Percentiles rank a stretch among this genome's conserved stretches.
Conservation (phyloP, 257 asterid genomes). For the Petunia axillaris region DNA sequence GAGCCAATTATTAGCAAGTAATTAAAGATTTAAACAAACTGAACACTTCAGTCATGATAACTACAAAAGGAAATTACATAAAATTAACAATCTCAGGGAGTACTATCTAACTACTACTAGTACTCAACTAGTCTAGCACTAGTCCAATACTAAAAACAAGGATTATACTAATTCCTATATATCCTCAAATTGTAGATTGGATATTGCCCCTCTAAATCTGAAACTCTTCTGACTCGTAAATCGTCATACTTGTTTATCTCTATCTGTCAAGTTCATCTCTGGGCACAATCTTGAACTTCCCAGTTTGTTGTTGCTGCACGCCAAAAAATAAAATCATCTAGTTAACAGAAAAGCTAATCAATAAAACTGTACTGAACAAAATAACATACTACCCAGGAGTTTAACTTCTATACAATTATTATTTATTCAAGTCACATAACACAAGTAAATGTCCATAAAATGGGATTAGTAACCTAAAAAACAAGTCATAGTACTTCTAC, state of each 20-base stretch:
- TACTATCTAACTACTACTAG: background rate
- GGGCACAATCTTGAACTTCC: conserved; percentile 92
- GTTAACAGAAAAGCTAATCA: background rate
- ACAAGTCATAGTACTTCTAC: background rate
- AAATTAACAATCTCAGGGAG: background rate
- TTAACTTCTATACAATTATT: background rate
- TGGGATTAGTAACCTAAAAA: too few species aligned
- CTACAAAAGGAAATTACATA: background rate
- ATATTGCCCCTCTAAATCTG: background rate
- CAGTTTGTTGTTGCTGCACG: conserved; percentile 79
- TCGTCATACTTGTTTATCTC: background rate
- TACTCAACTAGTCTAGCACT: background rate
- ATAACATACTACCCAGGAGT: background rate
- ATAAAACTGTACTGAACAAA: background rate
- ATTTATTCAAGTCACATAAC: too few species aligned
- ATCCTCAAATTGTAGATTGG: background rate
- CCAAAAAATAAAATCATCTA: background rate
- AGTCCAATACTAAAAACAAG: background rate
- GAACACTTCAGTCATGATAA: background rate
- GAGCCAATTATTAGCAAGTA: background rate
- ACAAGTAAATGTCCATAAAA: background rate
- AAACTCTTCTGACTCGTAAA: background rate
- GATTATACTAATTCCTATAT: background rate
- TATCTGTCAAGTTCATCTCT: conserved; percentile 54
- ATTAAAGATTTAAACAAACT: background rate